phyloP scores from a whole-genome alignment of 805 yeast genomes.

The Debaryomyces hansenii region DNA sequence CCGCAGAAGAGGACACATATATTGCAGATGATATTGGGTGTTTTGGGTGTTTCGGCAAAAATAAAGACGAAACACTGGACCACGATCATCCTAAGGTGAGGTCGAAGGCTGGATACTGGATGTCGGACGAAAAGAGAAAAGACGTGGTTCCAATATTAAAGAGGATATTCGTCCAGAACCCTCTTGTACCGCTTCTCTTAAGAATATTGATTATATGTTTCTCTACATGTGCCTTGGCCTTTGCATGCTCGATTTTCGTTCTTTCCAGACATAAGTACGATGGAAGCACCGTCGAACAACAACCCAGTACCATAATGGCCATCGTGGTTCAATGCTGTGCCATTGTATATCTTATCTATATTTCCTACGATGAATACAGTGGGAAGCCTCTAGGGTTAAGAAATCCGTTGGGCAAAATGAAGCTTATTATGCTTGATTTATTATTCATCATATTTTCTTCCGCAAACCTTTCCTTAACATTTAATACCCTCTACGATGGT shows the following conservation, averaged over 20 bases:
- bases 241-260: conserved; percentile 62
- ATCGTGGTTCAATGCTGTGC: conserved; percentile 81
- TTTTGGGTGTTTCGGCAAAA: conserved; percentile 10
- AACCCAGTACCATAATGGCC: conserved; percentile 92
- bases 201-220: conserved; percentile 52
- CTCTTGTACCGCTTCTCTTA: conserved; percentile 77
- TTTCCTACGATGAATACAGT: conserved; percentile 86
- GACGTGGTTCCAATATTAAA: conserved; percentile 63
- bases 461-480: conserved; percentile 83
- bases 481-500: conserved; percentile 75
- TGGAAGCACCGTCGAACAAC: conserved; percentile 53
- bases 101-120: conserved; percentile 67
- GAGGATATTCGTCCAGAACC: conserved; percentile 66
- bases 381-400: conserved; percentile 92
- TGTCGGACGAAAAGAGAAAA: conserved; percentile 59
- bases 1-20: conserved; percentile 30
- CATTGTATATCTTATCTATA: conserved; percentile 71
- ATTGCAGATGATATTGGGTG: conserved; percentile 17
- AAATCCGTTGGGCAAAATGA: conserved; percentile 78
- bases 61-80: conserved; percentile 15
- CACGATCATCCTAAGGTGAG: conserved; percentile 40
- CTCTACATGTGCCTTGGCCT: conserved; percentile 66
- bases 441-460: conserved; percentile 85
- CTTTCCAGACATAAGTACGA: conserved; percentile 35
- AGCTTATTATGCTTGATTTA: conserved; percentile 77